Conservation (phyloP, 768 basidiomycete genomes). For the Suillus weaverae region DNA sequence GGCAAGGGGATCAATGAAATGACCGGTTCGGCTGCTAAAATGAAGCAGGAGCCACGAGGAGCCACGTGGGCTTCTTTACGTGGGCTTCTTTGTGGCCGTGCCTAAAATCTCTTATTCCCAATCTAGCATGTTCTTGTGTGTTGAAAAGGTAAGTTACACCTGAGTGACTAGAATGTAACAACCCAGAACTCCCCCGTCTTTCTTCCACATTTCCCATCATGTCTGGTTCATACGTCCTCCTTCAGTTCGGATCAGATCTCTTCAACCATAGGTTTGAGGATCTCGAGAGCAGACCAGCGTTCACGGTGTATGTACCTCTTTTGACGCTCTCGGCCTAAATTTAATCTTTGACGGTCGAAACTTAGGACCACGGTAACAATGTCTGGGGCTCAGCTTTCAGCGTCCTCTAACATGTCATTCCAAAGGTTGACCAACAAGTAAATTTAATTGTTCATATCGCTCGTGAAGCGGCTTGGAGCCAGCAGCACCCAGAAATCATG, state of each 20-base stretch:
- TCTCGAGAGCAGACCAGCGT: slow-evolving; percentile 60
- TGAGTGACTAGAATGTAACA: slow-evolving; percentile 15
- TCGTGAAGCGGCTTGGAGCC: slow-evolving; percentile 65
- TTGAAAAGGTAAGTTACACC: slow-evolving; percentile 33
- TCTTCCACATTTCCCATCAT: slow-evolving; percentile 27
- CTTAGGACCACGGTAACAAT: slow-evolving; percentile 22
- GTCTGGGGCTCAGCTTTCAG: neutral
- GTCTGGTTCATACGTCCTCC: slow-evolving; percentile 47
- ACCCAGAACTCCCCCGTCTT: slow-evolving; percentile 20
- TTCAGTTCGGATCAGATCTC: slow-evolving; percentile 66
- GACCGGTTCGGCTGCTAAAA: slow-evolving; percentile 10
- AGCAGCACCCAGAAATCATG: slow-evolving; percentile 69
- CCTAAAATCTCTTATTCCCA: slow-evolving; percentile 31
- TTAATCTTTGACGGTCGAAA: neutral
- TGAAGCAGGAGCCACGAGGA: slow-evolving; percentile 15
- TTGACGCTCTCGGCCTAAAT: slow-evolving; percentile 6
- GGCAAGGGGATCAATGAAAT: neutral
- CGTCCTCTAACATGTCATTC: slow-evolving; percentile 3
- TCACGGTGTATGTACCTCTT: slow-evolving; percentile 56
- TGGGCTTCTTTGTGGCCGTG: slow-evolving; percentile 34
- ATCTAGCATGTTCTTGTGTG: slow-evolving; percentile 43
- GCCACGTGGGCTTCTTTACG: slow-evolving; percentile 41
- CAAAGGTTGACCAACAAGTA: slow-evolving; percentile 54
- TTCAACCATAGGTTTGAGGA: slow-evolving; percentile 64
- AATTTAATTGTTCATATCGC: slow-evolving; percentile 64